Percentiles rank a stretch among this genome's conserved stretches.
These are phyloP conservation scores for Tephrocybe sp. DNA, from an alignment of 768 basidiomycete species.

Conservation along the genomic window DNA sequence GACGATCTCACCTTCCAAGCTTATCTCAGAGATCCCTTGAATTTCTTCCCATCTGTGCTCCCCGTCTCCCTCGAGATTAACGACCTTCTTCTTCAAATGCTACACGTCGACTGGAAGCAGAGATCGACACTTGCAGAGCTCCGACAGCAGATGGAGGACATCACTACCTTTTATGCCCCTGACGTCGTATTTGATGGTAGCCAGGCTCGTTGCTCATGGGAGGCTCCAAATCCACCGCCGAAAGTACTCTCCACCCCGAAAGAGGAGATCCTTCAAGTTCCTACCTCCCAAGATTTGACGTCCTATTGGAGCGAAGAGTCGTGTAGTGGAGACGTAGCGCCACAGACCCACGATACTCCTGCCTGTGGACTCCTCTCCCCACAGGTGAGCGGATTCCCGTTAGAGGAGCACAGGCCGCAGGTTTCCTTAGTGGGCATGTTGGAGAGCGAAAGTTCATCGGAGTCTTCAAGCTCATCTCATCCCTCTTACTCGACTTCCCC, in stretches of 20 bases:
- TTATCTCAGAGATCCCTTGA: constrained; percentile 70
- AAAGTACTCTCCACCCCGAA: constrained; percentile 19
- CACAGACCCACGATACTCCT: neutral
- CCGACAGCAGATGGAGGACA: constrained; percentile 50
- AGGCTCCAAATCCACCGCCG: constrained; percentile 51
- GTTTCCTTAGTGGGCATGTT: neutral
- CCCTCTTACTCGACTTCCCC: constrained; percentile 14
- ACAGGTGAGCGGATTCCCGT: constrained; percentile 1
- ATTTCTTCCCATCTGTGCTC: constrained; percentile 83
- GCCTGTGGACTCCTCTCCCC: constrained; percentile 1
- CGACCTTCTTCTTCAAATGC: constrained; percentile 68
- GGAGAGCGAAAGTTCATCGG: constrained; percentile 4
- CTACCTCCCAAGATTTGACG: constrained; percentile 10
- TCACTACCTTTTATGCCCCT: constrained; percentile 69
- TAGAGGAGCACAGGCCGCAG: neutral
- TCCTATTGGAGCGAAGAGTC: constrained; percentile 21
- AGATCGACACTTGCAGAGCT: constrained; percentile 52
- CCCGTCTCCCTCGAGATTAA: constrained; percentile 78
- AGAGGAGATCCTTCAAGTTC: neutral
- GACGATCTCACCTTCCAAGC: constrained; percentile 89
- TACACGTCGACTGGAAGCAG: constrained; percentile 66
- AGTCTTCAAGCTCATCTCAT: constrained; percentile 10
- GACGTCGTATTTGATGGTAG: constrained; percentile 78
- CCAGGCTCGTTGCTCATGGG: constrained; percentile 78
- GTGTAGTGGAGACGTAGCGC: constrained; percentile 2